A percentile compares a stretch with the other conserved stretches of the same genome.
Conservation (phyloP, 305 asterid genomes). For the Galium porrigens region DNA sequence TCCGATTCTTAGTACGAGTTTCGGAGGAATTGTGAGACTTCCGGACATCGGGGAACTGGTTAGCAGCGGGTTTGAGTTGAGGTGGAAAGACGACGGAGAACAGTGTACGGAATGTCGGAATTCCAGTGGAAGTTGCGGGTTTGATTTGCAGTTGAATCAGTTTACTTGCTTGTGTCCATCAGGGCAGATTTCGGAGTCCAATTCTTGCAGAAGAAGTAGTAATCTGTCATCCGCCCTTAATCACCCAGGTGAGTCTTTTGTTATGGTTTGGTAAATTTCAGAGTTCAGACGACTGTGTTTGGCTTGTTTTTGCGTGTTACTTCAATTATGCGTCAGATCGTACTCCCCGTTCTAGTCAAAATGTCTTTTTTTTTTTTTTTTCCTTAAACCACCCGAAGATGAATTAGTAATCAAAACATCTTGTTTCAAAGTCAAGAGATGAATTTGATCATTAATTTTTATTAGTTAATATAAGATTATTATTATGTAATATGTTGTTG, state of each 20-base stretch:
- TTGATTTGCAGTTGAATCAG: constrained; percentile 14
- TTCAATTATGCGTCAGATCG: too few species aligned
- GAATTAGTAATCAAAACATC: too few species aligned
- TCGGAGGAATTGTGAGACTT: constrained; percentile 7
- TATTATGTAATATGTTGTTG: too few species aligned
- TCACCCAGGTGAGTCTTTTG: constrained; percentile 6
- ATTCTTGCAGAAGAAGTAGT: constrained; percentile 15
- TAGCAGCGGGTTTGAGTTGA: constrained; percentile 29
- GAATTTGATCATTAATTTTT: too few species aligned
- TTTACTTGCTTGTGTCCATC: constrained; percentile 36
- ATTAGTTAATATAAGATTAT: too few species aligned
- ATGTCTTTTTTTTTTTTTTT: too few species aligned
- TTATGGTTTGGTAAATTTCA: background rate
- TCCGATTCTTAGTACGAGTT: constrained; percentile 18
- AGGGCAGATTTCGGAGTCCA: constrained; percentile 15
- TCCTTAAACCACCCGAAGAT: too few species aligned
- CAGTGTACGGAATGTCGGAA: constrained; percentile 27
- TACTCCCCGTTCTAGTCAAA: too few species aligned
- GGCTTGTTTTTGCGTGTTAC: background rate
- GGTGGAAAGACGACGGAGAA: constrained; percentile 19
- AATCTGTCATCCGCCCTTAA: background rate
- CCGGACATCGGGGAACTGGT: constrained; percentile 14
- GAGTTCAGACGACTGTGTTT: background rate
- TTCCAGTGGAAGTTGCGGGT: constrained; percentile 45
- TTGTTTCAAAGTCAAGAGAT: too few species aligned